phyloP scores from a whole-genome alignment of 2,329 filamentous ascomycete genomes.

The Akanthomyces uredinophilus region DNA sequence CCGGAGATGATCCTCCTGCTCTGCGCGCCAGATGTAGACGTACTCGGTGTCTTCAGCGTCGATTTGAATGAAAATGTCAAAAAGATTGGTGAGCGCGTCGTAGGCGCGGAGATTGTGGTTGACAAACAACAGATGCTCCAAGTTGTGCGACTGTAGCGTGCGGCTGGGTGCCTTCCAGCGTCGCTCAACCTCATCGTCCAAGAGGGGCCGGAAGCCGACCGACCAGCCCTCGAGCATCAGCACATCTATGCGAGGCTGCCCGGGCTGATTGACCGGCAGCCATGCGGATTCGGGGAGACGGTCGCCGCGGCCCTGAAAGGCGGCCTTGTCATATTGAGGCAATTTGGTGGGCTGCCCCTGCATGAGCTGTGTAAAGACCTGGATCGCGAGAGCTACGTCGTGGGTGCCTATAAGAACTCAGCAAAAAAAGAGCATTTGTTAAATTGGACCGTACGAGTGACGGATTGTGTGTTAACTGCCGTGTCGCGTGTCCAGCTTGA shows the following conservation, averaged over 20 bases:
- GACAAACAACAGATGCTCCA: conserved; percentile 46
- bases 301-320: conserved; percentile 71
- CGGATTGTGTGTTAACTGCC: not conserved
- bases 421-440: not conserved
- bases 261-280: conserved; percentile 49
- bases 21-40: conserved; percentile 78
- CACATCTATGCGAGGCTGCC: conserved; percentile 49
- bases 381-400: conserved; percentile 60
- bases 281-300: conserved; percentile 59
- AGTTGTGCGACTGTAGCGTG: conserved; percentile 42
- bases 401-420: conserved; percentile 49
- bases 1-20: conserved; percentile 73
- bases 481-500: not conserved
- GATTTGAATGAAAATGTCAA: conserved; percentile 53
- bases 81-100: conserved; percentile 42
- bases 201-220: conserved; percentile 70
- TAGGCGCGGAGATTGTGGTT: conserved; percentile 45
- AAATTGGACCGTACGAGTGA: not conserved
- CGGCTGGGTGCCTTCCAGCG: conserved; percentile 47
- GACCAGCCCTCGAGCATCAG: conserved; percentile 90
- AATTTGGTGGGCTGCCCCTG: conserved; percentile 49
- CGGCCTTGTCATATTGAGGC: conserved; percentile 80
- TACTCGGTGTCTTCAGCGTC: conserved; percentile 67
- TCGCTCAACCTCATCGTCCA: conserved; percentile 44
- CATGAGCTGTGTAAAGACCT: conserved; percentile 57